Evolutionary conservation across 2,329 filamentous ascomycete genomes (phyloP).

Genomic region (Fusarium multiceps): DNA sequence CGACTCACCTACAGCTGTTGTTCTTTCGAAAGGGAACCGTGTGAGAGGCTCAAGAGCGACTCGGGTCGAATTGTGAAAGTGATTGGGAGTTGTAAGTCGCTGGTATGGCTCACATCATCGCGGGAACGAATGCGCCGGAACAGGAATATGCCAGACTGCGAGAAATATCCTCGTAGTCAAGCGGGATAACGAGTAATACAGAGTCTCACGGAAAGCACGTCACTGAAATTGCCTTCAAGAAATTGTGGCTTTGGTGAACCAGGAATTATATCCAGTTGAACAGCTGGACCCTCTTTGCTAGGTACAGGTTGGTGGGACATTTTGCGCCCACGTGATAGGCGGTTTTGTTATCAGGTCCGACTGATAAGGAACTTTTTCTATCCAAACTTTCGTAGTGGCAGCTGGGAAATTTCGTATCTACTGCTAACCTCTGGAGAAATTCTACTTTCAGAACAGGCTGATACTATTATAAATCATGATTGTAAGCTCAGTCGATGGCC

Average conservation of each 20-base stretch:
- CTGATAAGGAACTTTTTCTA: constrained; percentile 50
- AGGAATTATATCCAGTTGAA: constrained; percentile 46
- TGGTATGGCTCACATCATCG: constrained; percentile 55
- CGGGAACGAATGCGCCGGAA: constrained; percentile 45
- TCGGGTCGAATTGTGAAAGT: constrained; percentile 46
- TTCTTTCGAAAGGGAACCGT: constrained; percentile 39
- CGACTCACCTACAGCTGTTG: constrained; percentile 46
- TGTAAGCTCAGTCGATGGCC: constrained; percentile 43
- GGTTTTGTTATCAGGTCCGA: constrained; percentile 44
- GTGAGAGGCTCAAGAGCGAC: constrained; percentile 42
- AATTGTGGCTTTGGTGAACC: constrained; percentile 45
- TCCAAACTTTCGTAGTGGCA: background rate
- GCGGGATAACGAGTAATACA: constrained; percentile 5
- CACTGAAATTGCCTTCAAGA: constrained; percentile 29
- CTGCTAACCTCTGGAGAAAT: constrained; percentile 21
- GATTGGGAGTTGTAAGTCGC: constrained; percentile 48
- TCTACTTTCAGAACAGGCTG: constrained; percentile 11
- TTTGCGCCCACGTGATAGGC: constrained; percentile 57
- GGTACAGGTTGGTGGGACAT: constrained; percentile 53
- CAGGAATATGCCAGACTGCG: constrained; percentile 30
- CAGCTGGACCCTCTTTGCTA: constrained; percentile 41
- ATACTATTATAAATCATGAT: constrained; percentile 44
- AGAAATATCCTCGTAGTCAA: constrained; percentile 15
- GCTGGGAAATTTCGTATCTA: constrained; percentile 31
- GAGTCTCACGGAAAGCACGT: constrained; percentile 18